Percentiles rank a stretch among this genome's conserved stretches.
phyloP scores from a whole-genome alignment of 208 protist genomes.

The Zelonia costaricensis region DNA sequence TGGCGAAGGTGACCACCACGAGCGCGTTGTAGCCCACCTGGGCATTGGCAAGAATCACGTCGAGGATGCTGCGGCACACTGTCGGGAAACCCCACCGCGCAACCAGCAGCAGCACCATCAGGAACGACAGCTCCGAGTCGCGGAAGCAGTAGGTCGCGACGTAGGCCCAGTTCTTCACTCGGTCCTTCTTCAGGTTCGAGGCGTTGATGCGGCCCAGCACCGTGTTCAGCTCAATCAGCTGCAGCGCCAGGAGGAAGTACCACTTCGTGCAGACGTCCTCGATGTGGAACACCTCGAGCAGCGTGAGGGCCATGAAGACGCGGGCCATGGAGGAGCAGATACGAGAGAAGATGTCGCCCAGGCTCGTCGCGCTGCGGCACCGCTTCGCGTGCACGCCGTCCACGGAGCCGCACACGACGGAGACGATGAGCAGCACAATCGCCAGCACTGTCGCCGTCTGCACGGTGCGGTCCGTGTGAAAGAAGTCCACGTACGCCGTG shows the following conservation, averaged over 20 bases:
- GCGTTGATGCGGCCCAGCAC: constrained; percentile 86
- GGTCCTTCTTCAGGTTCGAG: constrained; percentile 68
- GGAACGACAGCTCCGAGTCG: constrained; percentile 76
- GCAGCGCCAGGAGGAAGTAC: constrained; percentile 74
- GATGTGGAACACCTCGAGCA: constrained; percentile 78
- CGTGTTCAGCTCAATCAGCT: constrained; percentile 86
- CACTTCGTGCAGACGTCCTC: constrained; percentile 63
- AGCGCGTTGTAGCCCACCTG: constrained; percentile 51
- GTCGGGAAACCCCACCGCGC: constrained; percentile 51
- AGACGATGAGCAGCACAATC: constrained; percentile 58
- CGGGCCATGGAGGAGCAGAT: constrained; percentile 74
- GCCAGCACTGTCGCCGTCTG: constrained; percentile 71
- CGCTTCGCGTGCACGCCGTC: constrained; percentile 87
- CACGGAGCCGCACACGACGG: constrained; percentile 67
- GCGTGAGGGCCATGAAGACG: constrained; percentile 81
- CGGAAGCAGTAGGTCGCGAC: constrained; percentile 77
- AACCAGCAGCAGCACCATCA: constrained; percentile 68
- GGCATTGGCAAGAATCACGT: constrained; percentile 19
- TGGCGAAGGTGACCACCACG: constrained; percentile 60
- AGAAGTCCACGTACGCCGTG: constrained; percentile 45
- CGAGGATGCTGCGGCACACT: constrained; percentile 13
- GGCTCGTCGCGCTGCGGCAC: constrained; percentile 68
- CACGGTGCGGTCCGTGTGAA: constrained; percentile 41
- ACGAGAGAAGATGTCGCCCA: constrained; percentile 90
- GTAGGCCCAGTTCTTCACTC: constrained; percentile 82